These are phyloP conservation scores for Cryptosporidium ryanae DNA, from an alignment of 169 alveolate species.

Conservation along the genomic window DNA sequence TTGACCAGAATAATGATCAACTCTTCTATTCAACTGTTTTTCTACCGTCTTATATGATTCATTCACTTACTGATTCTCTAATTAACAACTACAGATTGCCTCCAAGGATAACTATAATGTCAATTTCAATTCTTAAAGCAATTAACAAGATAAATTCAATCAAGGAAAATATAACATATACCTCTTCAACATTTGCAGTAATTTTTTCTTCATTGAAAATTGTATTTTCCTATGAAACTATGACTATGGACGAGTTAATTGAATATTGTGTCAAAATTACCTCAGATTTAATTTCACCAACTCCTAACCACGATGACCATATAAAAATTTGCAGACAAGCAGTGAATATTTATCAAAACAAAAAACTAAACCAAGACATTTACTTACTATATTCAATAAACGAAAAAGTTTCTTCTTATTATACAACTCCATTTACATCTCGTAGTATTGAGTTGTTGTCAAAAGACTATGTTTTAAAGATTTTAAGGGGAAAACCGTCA, in stretches of 20 bases:
- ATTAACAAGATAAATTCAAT: conserved; percentile 2
- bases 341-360: neutral
- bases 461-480: conserved; percentile 10
- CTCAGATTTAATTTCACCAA: conserved; percentile 21
- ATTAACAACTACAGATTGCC: conserved; percentile 35
- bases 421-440: conserved; percentile 47
- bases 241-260: neutral
- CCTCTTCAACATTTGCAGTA: conserved; percentile 17
- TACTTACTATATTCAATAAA: conserved; percentile 41
- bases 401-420: conserved; percentile 26
- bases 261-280: conserved; percentile 5
- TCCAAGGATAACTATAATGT: conserved; percentile 29
- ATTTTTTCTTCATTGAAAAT: conserved; percentile 32
- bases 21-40: neutral
- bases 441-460: conserved; percentile 6
- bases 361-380: neutral
- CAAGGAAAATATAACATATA: neutral
- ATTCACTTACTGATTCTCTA: neutral
- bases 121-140: conserved; percentile 12
- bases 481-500: conserved; percentile 56
- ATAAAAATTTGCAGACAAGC: neutral
- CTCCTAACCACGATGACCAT: conserved; percentile 4
- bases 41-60: conserved; percentile 46
- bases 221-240: neutral
- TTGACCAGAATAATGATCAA: conserved; percentile 2